phyloP scores from a whole-genome alignment of 345 rosid genomes.

The Eucalyptus grandis region DNA sequence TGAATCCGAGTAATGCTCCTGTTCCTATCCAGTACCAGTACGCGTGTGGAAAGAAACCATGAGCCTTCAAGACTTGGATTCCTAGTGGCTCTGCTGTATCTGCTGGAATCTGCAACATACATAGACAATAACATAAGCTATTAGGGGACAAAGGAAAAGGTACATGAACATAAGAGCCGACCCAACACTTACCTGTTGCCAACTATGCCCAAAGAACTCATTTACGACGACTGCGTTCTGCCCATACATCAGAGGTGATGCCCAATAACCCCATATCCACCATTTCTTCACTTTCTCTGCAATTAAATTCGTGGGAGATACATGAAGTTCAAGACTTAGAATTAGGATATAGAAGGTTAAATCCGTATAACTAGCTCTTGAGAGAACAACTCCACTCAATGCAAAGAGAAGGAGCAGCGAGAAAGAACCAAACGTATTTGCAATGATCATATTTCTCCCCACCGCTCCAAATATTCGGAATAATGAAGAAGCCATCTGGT shows the following conservation, averaged over 20 bases:
- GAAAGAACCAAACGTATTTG: constrained; percentile 32
- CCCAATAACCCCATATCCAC: constrained; percentile 63
- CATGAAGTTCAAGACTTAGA: background rate
- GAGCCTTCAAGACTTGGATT: constrained; percentile 21
- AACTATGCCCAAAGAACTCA: constrained; percentile 41
- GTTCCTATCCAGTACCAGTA: constrained; percentile 64
- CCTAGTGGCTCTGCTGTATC: constrained; percentile 17
- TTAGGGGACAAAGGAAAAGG: background rate
- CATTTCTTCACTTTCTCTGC: constrained; percentile 44
- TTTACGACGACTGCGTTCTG: constrained; percentile 37
- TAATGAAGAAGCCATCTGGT: constrained; percentile 33
- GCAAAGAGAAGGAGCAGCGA: constrained; percentile 16
- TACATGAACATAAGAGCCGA: background rate
- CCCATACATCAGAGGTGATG: constrained; percentile 55
- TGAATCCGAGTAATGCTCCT: constrained; percentile 23
- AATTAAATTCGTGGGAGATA: background rate
- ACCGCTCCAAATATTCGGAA: constrained; percentile 31
- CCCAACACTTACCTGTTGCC: constrained; percentile 16
- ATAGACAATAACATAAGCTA: background rate
- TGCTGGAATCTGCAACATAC: background rate
- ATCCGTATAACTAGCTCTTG: background rate
- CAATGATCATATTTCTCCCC: constrained; percentile 34
- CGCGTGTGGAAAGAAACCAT: constrained; percentile 28
- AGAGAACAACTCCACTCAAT: constrained; percentile 19
- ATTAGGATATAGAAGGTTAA: background rate